Conservation (phyloP, 192 early-diverging fungal genomes). For the Thamnidium elegans region DNA sequence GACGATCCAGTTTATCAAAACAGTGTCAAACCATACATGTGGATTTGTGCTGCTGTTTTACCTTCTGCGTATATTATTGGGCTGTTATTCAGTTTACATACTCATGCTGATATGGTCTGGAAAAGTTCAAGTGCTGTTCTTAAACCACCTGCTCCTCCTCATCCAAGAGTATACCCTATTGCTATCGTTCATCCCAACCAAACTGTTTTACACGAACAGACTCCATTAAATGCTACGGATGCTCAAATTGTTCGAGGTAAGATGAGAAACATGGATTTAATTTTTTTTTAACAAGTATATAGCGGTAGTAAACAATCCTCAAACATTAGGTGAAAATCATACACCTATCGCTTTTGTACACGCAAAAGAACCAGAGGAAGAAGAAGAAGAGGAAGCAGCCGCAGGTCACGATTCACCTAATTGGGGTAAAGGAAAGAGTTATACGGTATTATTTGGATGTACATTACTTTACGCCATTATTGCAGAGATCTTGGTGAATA, state of each 20-base stretch:
- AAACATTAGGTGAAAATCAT: no score
- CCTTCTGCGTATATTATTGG: slow-evolving; percentile 85
- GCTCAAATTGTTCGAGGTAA: background rate
- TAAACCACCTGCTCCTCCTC: background rate
- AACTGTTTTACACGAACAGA: background rate
- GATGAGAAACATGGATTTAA: no score
- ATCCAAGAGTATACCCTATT: slow-evolving; percentile 10
- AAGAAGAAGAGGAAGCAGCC: slow-evolving; percentile 53
- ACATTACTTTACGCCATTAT: slow-evolving; percentile 85
- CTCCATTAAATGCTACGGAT: background rate
- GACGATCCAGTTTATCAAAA: slow-evolving; percentile 79
- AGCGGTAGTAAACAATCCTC: no score
- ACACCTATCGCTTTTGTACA: slow-evolving; percentile 30
- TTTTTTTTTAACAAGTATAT: no score
- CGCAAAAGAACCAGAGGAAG: slow-evolving; percentile 56
- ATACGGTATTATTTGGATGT: slow-evolving; percentile 73
- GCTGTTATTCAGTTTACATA: slow-evolving; percentile 89
- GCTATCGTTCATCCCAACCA: slow-evolving; percentile 22
- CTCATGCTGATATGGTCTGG: slow-evolving; percentile 79
- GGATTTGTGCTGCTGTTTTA: slow-evolving; percentile 76
- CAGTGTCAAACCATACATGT: slow-evolving; percentile 84
- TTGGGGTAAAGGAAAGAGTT: slow-evolving; percentile 81
- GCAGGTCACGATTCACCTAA: slow-evolving; percentile 92
- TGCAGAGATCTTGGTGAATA: slow-evolving; percentile 90
- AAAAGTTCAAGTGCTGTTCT: slow-evolving; percentile 34